Percentiles rank a stretch among this genome's conserved stretches.
These are phyloP conservation scores for Fusarium sp. DNA, from an alignment of 2,329 filamentous ascomycete genomes.

Conservation along the genomic window DNA sequence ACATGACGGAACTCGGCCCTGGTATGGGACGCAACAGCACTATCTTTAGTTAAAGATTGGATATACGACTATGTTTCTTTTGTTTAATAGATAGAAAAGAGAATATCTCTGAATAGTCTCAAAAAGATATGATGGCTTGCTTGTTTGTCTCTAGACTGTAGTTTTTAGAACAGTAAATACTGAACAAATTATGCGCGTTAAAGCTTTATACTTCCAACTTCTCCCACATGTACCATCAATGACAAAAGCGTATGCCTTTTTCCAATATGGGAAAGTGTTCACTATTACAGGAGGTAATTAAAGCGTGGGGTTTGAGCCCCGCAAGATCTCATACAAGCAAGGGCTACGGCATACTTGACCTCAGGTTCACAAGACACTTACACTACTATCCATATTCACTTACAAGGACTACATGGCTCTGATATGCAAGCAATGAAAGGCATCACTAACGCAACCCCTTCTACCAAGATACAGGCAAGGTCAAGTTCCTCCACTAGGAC, in stretches of 20 bases:
- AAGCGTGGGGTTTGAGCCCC: constrained; percentile 63
- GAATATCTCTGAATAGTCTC: not conserved
- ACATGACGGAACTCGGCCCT: constrained; percentile 23
- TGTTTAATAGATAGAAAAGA: not conserved
- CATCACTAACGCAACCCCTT: constrained; percentile 35
- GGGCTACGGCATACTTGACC: constrained; percentile 66
- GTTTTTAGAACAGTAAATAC: not conserved
- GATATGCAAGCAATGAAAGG: constrained; percentile 49
- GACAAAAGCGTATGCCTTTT: constrained; percentile 44
- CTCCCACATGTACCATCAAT: constrained; percentile 40
- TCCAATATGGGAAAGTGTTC: constrained; percentile 49
- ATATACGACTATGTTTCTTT: not conserved
- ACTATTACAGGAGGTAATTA: constrained; percentile 61
- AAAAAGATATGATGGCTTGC: not conserved
- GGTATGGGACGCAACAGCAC: not conserved
- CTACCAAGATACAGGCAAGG: constrained; percentile 19
- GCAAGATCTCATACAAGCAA: constrained; percentile 63
- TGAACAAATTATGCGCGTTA: constrained; percentile 14
- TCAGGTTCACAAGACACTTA: constrained; percentile 51
- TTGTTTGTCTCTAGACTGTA: not conserved
- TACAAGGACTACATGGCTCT: constrained; percentile 6
- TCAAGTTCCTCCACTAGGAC: constrained; percentile 54
- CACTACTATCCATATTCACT: not conserved
- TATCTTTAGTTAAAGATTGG: not conserved
- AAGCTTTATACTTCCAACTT: constrained; percentile 21